These are phyloP conservation scores for Acanthochlamys bracteata DNA, from an alignment of 106 monocot genomes.

Conservation along the genomic window DNA sequence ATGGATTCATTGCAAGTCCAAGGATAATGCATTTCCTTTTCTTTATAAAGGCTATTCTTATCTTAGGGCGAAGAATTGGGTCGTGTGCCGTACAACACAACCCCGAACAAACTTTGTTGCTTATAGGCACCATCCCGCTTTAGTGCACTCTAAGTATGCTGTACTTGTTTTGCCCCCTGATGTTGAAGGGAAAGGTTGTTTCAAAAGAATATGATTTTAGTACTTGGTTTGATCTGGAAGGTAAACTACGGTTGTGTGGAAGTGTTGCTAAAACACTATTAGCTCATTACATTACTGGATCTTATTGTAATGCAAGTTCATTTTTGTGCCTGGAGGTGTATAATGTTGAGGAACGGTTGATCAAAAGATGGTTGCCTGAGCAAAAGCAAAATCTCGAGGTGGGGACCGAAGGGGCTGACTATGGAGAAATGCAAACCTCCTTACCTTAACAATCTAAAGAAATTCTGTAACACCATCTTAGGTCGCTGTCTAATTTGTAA, in stretches of 20 bases:
- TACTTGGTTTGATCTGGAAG: conserved; percentile 53
- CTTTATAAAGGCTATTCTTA: conserved; percentile 62
- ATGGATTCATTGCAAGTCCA: conserved; percentile 33
- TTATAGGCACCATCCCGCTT: conserved; percentile 71
- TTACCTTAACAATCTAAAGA: no score
- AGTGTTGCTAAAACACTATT: conserved; percentile 57
- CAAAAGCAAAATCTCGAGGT: conserved; percentile 23
- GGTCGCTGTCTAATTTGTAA: no score
- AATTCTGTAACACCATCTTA: no score
- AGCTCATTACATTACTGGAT: conserved; percentile 18
- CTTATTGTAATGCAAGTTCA: conserved; percentile 1
- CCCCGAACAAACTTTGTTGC: conserved; percentile 78
- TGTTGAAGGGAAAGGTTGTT: conserved; percentile 12
- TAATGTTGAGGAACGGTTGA: conserved; percentile 27
- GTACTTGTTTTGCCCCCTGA: conserved; percentile 25
- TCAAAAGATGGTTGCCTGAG: conserved; percentile 40
- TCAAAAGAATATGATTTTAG: conserved; percentile 15
- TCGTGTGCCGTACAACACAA: conserved; percentile 47
- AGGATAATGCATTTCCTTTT: conserved; percentile 22
- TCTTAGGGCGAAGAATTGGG: conserved; percentile 70
- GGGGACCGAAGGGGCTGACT: no score
- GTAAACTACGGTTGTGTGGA: conserved; percentile 41
- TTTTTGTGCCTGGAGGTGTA: conserved; percentile 22
- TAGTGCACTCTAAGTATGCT: conserved; percentile 61
- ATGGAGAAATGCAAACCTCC: no score